A percentile compares a stretch with the other conserved stretches of the same genome.
These are phyloP conservation scores for Quercus aquifolioides DNA, from an alignment of 306 rosid species.

Conservation along the genomic window DNA sequence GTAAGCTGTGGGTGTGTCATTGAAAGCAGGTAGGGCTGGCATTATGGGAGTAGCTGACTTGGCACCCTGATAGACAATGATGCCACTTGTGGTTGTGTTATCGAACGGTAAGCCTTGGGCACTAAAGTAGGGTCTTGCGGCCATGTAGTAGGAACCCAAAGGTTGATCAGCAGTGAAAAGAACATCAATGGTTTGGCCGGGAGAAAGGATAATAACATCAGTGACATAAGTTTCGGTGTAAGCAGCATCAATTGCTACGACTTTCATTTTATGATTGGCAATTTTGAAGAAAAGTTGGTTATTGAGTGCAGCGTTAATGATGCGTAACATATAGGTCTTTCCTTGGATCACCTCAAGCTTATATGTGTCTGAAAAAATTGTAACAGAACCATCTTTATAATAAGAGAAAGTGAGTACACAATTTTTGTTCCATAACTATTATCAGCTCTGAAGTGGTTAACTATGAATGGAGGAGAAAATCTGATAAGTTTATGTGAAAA, in stretches of 20 bases:
- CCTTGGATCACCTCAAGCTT: constrained; percentile 40
- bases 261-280: constrained; percentile 60
- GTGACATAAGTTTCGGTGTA: constrained; percentile 51
- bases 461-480: too few relatives aligned
- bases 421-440: too few relatives aligned
- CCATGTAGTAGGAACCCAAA: constrained; percentile 62
- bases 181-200: constrained; percentile 64
- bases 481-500: too few relatives aligned
- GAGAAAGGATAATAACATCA: constrained; percentile 37
- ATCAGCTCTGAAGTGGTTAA: too few relatives aligned
- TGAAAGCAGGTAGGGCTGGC: constrained; percentile 37
- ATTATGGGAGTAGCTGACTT: constrained; percentile 18
- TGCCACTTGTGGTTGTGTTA: constrained; percentile 35
- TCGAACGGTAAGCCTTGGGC: background rate
- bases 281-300: constrained; percentile 56
- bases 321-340: constrained; percentile 49
- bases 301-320: constrained; percentile 65
- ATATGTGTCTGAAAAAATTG: constrained; percentile 24
- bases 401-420: too few relatives aligned
- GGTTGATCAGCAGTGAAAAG: constrained; percentile 39
- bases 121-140: constrained; percentile 31
- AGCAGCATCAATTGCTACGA: constrained; percentile 56
- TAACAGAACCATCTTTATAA: background rate
- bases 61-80: constrained; percentile 33
- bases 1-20: constrained; percentile 50